These are phyloP conservation scores for Penicillium samsonianum DNA, from an alignment of 495 filamentous ascomycete species.

Conservation along the genomic window DNA sequence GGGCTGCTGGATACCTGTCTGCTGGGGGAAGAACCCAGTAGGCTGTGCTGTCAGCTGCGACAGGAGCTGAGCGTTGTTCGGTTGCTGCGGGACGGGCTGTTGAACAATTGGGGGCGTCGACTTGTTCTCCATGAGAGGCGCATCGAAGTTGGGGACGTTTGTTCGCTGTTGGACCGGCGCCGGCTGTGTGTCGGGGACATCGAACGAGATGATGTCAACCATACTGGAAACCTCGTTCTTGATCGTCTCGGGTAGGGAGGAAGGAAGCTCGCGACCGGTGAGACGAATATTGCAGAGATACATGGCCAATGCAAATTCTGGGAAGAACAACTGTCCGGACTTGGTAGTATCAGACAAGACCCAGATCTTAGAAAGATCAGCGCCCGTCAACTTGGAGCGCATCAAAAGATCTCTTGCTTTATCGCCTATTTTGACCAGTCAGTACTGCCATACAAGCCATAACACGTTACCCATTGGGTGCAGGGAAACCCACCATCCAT, in stretches of 20 bases:
- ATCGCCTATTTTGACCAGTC: conserved; percentile 54
- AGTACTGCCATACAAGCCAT: conserved; percentile 16
- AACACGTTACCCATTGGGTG: no score
- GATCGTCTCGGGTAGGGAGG: conserved; percentile 75
- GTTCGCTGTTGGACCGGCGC: conserved; percentile 46
- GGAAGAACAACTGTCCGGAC: conserved; percentile 94
- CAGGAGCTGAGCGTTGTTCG: conserved; percentile 75
- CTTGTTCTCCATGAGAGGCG: conserved; percentile 60
- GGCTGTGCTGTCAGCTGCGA: conserved; percentile 72
- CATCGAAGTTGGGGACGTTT: conserved; percentile 81
- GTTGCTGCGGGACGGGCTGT: conserved; percentile 79
- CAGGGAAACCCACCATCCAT: conserved; percentile 62
- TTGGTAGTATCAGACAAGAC: conserved; percentile 96
- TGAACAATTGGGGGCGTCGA: conserved; percentile 72
- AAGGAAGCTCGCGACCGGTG: conserved; percentile 79
- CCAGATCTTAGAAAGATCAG: conserved; percentile 86
- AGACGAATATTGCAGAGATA: conserved; percentile 96
- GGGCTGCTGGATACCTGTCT: conserved; percentile 55
- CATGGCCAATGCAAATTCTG: conserved; percentile 97
- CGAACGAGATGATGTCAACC: conserved; percentile 99
- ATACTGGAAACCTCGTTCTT: conserved; percentile 98
- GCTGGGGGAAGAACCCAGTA: conserved; percentile 60
- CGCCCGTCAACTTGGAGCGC: conserved; percentile 81
- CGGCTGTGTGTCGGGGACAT: conserved; percentile 75
- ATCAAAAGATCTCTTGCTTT: conserved; percentile 86